phyloP scores from a whole-genome alignment of 371 early-diverging fungal species.

The Mucor velutinosus region DNA sequence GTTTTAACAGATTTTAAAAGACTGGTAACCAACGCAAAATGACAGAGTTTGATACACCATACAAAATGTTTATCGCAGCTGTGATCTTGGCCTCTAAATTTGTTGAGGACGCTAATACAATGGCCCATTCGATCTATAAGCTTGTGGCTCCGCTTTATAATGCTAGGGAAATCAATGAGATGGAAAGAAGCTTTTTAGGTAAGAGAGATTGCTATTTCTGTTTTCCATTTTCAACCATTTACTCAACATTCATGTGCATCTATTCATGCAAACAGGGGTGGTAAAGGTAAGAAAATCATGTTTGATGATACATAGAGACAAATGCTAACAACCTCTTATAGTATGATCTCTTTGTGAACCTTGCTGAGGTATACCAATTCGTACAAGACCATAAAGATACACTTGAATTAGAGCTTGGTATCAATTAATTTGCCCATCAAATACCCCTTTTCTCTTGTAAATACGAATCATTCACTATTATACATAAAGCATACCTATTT shows the following conservation, averaged over 20 bases:
- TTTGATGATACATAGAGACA: background rate
- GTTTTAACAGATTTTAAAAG: background rate
- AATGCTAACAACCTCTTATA: background rate
- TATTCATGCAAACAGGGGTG: constrained; percentile 9
- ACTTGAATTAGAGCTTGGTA: constrained; percentile 12
- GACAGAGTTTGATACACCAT: constrained; percentile 72
- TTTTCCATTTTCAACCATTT: background rate
- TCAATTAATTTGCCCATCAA: background rate
- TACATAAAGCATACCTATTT: background rate
- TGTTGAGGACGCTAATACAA: constrained; percentile 58
- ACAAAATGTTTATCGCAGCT: constrained; percentile 72
- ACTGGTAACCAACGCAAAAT: background rate
- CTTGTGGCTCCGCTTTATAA: constrained; percentile 53
- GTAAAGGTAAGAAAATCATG: constrained; percentile 14
- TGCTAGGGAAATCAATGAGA: constrained; percentile 55
- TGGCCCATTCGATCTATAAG: constrained; percentile 30
- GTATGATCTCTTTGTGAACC: constrained; percentile 23
- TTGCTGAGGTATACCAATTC: constrained; percentile 20
- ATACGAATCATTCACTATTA: background rate
- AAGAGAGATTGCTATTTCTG: background rate
- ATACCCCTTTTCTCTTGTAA: constrained; percentile 9
- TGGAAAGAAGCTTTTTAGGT: constrained; percentile 54
- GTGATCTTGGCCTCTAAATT: constrained; percentile 72
- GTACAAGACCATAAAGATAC: constrained; percentile 17
- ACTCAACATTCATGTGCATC: background rate